These are phyloP conservation scores for Earliella scabrosa DNA, from an alignment of 1,284 basidiomycete species.

Conservation along the genomic window DNA sequence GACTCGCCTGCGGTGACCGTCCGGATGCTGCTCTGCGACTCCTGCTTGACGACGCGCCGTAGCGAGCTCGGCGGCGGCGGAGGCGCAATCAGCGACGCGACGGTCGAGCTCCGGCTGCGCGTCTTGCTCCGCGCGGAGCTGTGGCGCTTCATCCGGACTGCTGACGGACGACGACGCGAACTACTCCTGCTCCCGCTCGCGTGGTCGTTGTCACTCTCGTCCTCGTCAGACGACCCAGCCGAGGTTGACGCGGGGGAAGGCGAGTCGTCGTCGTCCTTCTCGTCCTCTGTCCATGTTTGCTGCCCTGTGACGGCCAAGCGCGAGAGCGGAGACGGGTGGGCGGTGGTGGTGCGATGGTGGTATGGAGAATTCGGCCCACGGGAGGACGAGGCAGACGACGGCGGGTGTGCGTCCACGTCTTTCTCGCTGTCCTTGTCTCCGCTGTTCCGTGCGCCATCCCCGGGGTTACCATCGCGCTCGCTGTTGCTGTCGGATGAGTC, in stretches of 20 bases:
- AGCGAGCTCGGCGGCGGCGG: slow-evolving; percentile 7
- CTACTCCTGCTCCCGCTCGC: background rate
- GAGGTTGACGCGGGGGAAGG: slow-evolving; percentile 48
- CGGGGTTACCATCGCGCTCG: slow-evolving; percentile 39
- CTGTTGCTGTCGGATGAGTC: slow-evolving; percentile 56
- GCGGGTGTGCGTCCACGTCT: slow-evolving; percentile 1
- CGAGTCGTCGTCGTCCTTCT: slow-evolving; percentile 45
- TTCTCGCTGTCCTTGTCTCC: slow-evolving; percentile 11
- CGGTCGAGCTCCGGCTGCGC: slow-evolving; percentile 63
- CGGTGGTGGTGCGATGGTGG: slow-evolving; percentile 37
- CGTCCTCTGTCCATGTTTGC: slow-evolving; percentile 55
- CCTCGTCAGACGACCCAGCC: slow-evolving; percentile 33
- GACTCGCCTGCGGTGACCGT: slow-evolving; percentile 60
- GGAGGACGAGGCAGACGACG: slow-evolving; percentile 4
- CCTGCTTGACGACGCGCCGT: slow-evolving; percentile 44
- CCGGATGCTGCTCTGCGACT: slow-evolving; percentile 67
- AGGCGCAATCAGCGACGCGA: slow-evolving; percentile 55
- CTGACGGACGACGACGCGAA: slow-evolving; percentile 2
- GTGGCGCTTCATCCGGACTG: slow-evolving; percentile 15
- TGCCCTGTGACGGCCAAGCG: slow-evolving; percentile 47
- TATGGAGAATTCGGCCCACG: slow-evolving; percentile 38
- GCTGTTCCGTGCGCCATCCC: slow-evolving; percentile 36
- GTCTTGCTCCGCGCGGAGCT: slow-evolving; percentile 28
- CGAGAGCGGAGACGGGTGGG: slow-evolving; percentile 67
- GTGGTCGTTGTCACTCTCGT: slow-evolving; percentile 9